Evolutionary conservation across 345 rosid species (phyloP).

Genomic region (Noccaea caerulescens): DNA sequence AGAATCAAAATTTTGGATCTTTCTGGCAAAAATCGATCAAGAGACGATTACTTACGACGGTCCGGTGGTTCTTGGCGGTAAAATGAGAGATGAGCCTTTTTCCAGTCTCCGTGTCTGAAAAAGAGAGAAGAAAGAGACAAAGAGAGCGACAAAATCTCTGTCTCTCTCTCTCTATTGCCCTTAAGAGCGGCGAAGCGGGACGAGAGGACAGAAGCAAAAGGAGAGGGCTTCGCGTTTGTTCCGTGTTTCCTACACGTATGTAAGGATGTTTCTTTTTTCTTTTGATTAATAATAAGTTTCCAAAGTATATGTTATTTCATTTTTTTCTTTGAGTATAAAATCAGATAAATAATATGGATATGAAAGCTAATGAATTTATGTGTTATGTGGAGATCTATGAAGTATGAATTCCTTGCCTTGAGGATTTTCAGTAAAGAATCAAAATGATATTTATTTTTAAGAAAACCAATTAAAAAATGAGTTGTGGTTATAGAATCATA

Average conservation of each 20-base stretch:
- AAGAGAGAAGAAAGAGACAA: slow-evolving; percentile 12
- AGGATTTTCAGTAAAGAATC: neutral
- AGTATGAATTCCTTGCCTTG: neutral
- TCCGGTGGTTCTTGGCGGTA: slow-evolving; percentile 16
- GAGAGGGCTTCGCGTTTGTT: slow-evolving; percentile 36
- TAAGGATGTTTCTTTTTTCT: neutral
- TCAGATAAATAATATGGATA: no score
- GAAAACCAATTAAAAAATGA: neutral
- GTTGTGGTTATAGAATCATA: slow-evolving; percentile 19
- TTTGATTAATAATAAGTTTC: neutral
- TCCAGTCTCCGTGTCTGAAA: slow-evolving; percentile 24
- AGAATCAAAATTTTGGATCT: slow-evolving; percentile 9
- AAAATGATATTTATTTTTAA: neutral
- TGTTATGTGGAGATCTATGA: neutral
- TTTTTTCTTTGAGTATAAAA: no score
- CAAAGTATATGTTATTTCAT: no score
- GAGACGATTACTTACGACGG: slow-evolving; percentile 35
- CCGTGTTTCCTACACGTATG: slow-evolving; percentile 36
- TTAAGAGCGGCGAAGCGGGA: slow-evolving; percentile 34
- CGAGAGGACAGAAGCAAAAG: slow-evolving; percentile 31
- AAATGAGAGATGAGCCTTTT: slow-evolving; percentile 3
- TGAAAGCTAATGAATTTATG: neutral
- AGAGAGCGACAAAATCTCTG: slow-evolving; percentile 2
- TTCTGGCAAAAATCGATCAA: slow-evolving; percentile 8
- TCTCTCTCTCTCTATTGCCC: slow-evolving; percentile 21